Conservation (phyloP, 2,329 filamentous ascomycete species). For the Cladosporium phlei region DNA sequence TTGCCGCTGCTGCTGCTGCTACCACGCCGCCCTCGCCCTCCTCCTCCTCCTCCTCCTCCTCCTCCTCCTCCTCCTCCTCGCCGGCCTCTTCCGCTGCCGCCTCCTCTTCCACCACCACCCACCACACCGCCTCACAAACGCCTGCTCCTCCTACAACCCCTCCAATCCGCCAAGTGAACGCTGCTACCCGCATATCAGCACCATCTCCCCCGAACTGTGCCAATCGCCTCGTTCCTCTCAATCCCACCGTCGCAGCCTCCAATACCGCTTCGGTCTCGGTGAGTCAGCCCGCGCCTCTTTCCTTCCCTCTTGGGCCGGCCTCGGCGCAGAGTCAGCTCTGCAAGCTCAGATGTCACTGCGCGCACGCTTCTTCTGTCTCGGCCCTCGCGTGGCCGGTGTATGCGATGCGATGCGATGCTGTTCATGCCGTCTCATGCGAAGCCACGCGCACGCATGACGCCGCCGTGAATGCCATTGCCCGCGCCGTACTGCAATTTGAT, state of each 20-base stretch:
- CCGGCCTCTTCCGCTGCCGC: neutral
- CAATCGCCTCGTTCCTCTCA: slow-evolving; percentile 6
- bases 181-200: slow-evolving; percentile 4
- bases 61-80: neutral
- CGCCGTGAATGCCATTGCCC: slow-evolving; percentile 4
- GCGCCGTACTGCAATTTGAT: slow-evolving; percentile 6
- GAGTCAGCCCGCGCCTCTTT: slow-evolving; percentile 6
- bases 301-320: slow-evolving; percentile 3
- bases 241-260: slow-evolving; percentile 6
- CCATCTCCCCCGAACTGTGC: slow-evolving; percentile 5
- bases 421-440: slow-evolving; percentile 1
- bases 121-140: slow-evolving; percentile 9
- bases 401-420: neutral
- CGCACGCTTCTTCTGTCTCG: neutral
- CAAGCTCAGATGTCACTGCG: neutral
- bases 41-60: neutral
- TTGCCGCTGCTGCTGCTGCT: neutral
- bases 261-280: slow-evolving; percentile 1
- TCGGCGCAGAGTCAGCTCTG: neutral
- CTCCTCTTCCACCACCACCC: neutral
- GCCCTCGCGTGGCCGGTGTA: neutral
- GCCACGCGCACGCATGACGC: slow-evolving; percentile 1
- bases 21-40: neutral
- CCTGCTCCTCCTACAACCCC: neutral
- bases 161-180: slow-evolving; percentile 3